A percentile compares a stretch with the other conserved stretches of the same genome.
phyloP scores from a whole-genome alignment of 768 basidiomycete genomes.

The Cyclocybe cylindracea region DNA sequence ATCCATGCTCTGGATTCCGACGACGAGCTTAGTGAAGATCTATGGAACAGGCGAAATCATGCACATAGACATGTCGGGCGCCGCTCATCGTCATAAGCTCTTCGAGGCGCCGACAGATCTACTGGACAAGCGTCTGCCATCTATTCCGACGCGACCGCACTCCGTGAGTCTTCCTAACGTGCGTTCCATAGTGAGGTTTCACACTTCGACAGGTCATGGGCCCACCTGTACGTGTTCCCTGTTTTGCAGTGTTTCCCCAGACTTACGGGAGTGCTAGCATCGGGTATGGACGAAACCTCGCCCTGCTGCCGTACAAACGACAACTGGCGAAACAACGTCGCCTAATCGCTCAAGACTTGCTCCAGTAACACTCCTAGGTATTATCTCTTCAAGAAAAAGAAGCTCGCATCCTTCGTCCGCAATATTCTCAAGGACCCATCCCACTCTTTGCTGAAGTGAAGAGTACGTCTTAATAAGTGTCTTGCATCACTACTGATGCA shows the following conservation, averaged over 20 bases:
- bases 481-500: background rate
- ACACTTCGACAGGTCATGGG: constrained; percentile 61
- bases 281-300: constrained; percentile 40
- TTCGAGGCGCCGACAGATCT: constrained; percentile 13
- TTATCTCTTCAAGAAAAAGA: constrained; percentile 8
- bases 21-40: background rate
- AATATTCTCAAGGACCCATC: constrained; percentile 13
- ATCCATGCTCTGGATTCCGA: background rate
- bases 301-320: constrained; percentile 35
- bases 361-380: background rate
- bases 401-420: constrained; percentile 1
- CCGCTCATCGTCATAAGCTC: constrained; percentile 18
- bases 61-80: constrained; percentile 12
- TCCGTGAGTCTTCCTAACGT: constrained; percentile 5
- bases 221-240: constrained; percentile 4
- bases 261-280: constrained; percentile 4
- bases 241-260: background rate
- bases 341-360: constrained; percentile 7
- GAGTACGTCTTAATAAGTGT: background rate
- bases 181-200: background rate
- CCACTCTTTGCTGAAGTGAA: constrained; percentile 27
- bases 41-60: constrained; percentile 11
- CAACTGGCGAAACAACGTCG: constrained; percentile 35
- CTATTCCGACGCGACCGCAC: constrained; percentile 18
- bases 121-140: constrained; percentile 19